Evolutionary conservation across 75 land plant species (phyloP).

Genomic region (Cryptomeria japonica): DNA sequence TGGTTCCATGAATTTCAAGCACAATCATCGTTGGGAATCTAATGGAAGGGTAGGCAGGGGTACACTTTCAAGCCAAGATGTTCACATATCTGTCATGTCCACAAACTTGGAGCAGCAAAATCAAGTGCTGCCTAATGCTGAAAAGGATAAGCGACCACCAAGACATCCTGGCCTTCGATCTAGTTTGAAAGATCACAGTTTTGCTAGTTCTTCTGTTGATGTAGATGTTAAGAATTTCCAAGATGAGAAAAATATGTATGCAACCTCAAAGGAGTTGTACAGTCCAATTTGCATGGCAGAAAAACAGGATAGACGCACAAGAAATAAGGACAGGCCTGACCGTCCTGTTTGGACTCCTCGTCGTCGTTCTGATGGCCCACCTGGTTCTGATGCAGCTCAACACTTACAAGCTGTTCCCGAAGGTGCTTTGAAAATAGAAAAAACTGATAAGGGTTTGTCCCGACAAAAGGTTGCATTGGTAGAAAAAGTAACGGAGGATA

Average conservation of each 20-base stretch:
- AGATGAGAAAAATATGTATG: conserved; percentile 28
- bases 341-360: conserved; percentile 80
- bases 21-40: conserved; percentile 33
- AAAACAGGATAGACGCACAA: conserved; percentile 51
- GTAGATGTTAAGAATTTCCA: conserved; percentile 14
- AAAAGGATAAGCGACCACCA: conserved; percentile 50
- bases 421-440: conserved; percentile 13
- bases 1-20: conserved; percentile 18
- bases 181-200: conserved; percentile 22
- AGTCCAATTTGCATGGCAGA: conserved; percentile 16
- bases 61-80: conserved; percentile 33
- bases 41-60: conserved; percentile 41
- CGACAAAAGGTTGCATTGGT: not conserved
- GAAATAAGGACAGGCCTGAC: conserved; percentile 84
- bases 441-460: conserved; percentile 20
- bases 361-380: conserved; percentile 59
- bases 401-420: conserved; percentile 17
- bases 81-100: conserved; percentile 8
- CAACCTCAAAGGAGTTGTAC: conserved; percentile 11
- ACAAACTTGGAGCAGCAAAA: conserved; percentile 27
- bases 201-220: conserved; percentile 1
- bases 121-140: conserved; percentile 14
- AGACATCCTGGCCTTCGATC: conserved; percentile 21
- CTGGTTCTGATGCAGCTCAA: conserved; percentile 39
- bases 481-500: not conserved